Conservation (phyloP, 495 filamentous ascomycete species). For the Hypoxylon crocopeplum region DNA sequence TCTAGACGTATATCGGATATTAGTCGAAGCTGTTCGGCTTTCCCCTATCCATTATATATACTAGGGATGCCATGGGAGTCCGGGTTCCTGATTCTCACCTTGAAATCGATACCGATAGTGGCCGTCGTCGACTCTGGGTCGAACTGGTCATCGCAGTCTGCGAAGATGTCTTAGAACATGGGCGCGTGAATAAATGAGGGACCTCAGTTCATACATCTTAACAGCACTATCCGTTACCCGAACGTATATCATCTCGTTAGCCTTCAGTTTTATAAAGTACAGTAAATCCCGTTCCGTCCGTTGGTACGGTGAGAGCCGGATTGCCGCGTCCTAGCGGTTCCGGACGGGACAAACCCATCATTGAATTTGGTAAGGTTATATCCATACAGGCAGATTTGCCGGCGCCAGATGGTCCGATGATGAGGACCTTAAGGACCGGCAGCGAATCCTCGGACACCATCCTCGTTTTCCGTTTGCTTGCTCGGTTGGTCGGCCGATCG, state of each 20-base stretch:
- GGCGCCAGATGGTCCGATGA: slow-evolving; percentile 61
- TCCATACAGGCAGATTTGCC: slow-evolving; percentile 59
- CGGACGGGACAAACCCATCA: no score
- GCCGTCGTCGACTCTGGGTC: slow-evolving; percentile 63
- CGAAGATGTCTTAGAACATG: slow-evolving; percentile 3
- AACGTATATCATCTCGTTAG: slow-evolving; percentile 19
- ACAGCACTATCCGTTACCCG: slow-evolving; percentile 27
- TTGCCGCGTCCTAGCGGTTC: not conserved
- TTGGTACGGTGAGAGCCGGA: not conserved
- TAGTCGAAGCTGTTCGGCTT: not conserved
- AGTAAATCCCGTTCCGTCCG: not conserved
- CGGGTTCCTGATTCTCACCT: slow-evolving; percentile 43
- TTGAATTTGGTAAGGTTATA: slow-evolving; percentile 5
- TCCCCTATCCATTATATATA: not conserved
- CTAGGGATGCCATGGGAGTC: not conserved
- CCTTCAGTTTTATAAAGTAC: no score
- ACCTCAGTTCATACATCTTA: slow-evolving; percentile 46
- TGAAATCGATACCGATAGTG: slow-evolving; percentile 69
- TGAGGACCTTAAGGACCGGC: slow-evolving; percentile 59
- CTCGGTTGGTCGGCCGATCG: not conserved
- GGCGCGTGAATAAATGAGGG: not conserved
- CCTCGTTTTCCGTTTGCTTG: not conserved
- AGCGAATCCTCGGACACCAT: slow-evolving; percentile 58
- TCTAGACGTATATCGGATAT: slow-evolving; percentile 33
- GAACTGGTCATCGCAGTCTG: slow-evolving; percentile 66